Evolutionary conservation across 768 basidiomycete species (phyloP).

Genomic region (Cyclocybe aegerita): DNA sequence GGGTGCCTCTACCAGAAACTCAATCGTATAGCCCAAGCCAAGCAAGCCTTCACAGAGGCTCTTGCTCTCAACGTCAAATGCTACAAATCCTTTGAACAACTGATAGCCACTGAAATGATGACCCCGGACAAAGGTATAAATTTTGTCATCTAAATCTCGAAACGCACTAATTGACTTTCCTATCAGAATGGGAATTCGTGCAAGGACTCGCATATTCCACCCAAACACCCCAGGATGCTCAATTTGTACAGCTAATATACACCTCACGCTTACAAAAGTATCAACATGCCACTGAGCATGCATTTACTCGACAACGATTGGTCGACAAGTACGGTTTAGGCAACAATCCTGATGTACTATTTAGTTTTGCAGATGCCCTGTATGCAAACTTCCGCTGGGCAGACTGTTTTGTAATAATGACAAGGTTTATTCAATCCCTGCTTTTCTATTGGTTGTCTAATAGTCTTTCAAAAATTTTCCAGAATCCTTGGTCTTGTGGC

Average conservation of each 20-base stretch:
- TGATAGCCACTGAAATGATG: conserved; percentile 95
- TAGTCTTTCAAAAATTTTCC: too few relatives aligned
- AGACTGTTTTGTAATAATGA: conserved; percentile 89
- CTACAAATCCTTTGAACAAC: conserved; percentile 91
- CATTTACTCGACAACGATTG: conserved; percentile 73
- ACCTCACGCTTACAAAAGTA: conserved; percentile 90
- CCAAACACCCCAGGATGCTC: conserved; percentile 85
- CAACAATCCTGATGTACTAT: conserved; percentile 92
- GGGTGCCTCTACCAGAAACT: conserved; percentile 96
- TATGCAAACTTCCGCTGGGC: conserved; percentile 90
- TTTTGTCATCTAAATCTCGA: not conserved
- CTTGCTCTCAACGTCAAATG: conserved; percentile 94
- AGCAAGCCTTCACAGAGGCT: conserved; percentile 95
- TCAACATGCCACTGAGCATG: conserved; percentile 81
- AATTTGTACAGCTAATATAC: conserved; percentile 92
- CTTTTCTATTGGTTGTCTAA: too few relatives aligned
- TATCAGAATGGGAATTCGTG: conserved; percentile 93
- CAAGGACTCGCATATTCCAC: conserved; percentile 78
- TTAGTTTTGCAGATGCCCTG: conserved; percentile 86
- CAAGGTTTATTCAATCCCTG: conserved; percentile 50
- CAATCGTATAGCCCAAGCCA: conserved; percentile 87
- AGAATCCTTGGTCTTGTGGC: conserved; percentile 87
- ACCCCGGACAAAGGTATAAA: conserved; percentile 83
- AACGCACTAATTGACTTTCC: not conserved
- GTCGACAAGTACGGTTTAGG: conserved; percentile 81